Percentiles rank a stretch among this genome's conserved stretches.
Evolutionary conservation across 1,284 basidiomycete genomes (phyloP).

Genomic region (Microbotryomycetes sp.): DNA sequence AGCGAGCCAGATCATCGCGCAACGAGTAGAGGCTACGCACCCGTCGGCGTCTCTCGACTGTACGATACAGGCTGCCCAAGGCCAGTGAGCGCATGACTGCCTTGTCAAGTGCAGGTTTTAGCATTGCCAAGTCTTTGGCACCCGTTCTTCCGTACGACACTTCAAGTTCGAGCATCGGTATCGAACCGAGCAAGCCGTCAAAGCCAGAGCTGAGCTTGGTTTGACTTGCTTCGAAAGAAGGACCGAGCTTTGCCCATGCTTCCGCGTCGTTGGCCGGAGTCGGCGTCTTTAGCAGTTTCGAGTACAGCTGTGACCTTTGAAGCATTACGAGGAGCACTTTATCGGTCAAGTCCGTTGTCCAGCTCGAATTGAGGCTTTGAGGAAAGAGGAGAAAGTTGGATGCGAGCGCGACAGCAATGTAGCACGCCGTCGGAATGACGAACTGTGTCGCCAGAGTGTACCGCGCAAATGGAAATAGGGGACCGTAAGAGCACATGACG

Average conservation of each 20-base stretch:
- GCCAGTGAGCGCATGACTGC: conserved; percentile 36
- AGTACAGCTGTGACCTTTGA: conserved; percentile 39
- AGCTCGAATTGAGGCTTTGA: conserved; percentile 56
- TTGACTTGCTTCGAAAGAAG: conserved; percentile 28
- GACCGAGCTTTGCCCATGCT: conserved; percentile 35
- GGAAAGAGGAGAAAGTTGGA: conserved; percentile 62
- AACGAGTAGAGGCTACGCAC: conserved; percentile 30
- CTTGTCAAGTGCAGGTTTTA: conserved; percentile 39
- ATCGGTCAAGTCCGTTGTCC: conserved; percentile 36
- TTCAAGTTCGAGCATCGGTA: conserved; percentile 44
- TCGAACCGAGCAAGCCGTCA: conserved; percentile 34
- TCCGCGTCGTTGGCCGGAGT: conserved; percentile 27
- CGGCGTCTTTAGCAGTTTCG: conserved; percentile 35
- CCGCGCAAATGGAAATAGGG: conserved; percentile 57
- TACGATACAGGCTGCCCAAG: not conserved
- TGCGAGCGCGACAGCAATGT: conserved; percentile 55
- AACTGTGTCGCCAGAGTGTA: conserved; percentile 53
- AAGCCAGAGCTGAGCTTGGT: conserved; percentile 31
- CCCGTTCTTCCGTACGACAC: conserved; percentile 43
- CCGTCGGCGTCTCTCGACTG: conserved; percentile 1
- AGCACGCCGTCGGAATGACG: conserved; percentile 54
- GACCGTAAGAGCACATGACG: conserved; percentile 53
- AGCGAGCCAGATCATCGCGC: conserved; percentile 5
- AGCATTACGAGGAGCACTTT: conserved; percentile 37
- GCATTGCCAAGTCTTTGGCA: conserved; percentile 40